A percentile compares a stretch with the other conserved stretches of the same genome.
Evolutionary conservation across 805 yeast species (phyloP).

Genomic region (Torulaspora microellipsoides): DNA sequence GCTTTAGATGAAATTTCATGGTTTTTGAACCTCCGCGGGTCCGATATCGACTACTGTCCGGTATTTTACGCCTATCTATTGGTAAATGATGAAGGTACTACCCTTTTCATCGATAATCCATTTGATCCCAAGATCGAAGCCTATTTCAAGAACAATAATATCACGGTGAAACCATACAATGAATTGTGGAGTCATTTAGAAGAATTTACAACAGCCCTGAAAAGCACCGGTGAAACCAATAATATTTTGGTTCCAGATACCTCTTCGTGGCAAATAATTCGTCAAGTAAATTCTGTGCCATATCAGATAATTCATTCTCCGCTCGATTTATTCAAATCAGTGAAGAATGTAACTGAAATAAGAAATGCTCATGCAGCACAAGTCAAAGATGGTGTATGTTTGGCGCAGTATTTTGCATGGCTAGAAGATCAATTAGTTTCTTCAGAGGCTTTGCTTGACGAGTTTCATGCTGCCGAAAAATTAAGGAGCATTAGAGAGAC

Average conservation of each 20-base stretch:
- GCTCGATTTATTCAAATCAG: conserved; percentile 61
- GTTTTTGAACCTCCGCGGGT: conserved; percentile 80
- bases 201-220: conserved; percentile 12
- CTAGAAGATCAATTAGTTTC: conserved; percentile 53
- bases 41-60: conserved; percentile 80
- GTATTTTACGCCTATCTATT: conserved; percentile 69
- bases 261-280: conserved; percentile 65
- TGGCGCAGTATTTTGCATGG: conserved; percentile 78
- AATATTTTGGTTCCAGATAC: conserved; percentile 50
- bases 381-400: conserved; percentile 74
- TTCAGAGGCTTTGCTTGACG: conserved; percentile 46
- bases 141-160: conserved; percentile 42
- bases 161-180: conserved; percentile 49
- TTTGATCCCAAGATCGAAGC: conserved; percentile 33
- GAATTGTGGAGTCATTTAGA: conserved; percentile 56
- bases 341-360: conserved; percentile 71
- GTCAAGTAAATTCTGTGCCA: conserved; percentile 42
- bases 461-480: conserved; percentile 61
- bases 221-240: conserved; percentile 22
- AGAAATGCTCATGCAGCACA: conserved; percentile 73
- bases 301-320: conserved; percentile 50
- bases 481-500: conserved; percentile 50
- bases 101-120: conserved; percentile 51
- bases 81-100: conserved; percentile 40
- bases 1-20: conserved; percentile 88